These are phyloP conservation scores for Hypoxylon trugodes DNA, from an alignment of 495 filamentous ascomycete species.

Conservation along the genomic window DNA sequence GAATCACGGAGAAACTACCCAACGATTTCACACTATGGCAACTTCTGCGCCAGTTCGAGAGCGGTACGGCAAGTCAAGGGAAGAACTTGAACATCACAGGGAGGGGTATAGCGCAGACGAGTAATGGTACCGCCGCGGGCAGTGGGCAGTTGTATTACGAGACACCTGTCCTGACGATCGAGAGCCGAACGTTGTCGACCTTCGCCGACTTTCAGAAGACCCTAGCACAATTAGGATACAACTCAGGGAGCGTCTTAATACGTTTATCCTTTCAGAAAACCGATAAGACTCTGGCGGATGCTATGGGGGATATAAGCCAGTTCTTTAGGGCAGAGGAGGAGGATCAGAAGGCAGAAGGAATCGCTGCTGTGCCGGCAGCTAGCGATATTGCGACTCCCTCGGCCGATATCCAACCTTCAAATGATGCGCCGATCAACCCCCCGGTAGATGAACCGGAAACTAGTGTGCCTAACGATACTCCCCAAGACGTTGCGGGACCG, in stretches of 20 bases:
- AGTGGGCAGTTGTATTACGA: conserved; percentile 84
- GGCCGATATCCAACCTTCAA: conserved; percentile 17
- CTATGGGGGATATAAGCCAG: conserved; percentile 78
- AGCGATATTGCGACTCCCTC: conserved; percentile 8
- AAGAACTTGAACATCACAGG: conserved; percentile 79
- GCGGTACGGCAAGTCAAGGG: conserved; percentile 62
- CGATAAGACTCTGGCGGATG: conserved; percentile 81
- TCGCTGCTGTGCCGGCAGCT: neutral
- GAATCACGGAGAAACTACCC: conserved; percentile 82
- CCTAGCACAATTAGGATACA: conserved; percentile 85
- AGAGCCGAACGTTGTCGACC: conserved; percentile 76
- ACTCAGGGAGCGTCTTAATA: conserved; percentile 80
- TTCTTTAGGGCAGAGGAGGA: conserved; percentile 66
- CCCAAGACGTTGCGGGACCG: neutral
- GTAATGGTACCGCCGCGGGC: conserved; percentile 60
- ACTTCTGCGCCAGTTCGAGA: conserved; percentile 87
- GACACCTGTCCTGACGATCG: conserved; percentile 80
- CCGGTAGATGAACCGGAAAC: conserved; percentile 5
- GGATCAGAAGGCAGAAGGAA: conserved; percentile 19
- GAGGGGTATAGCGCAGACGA: conserved; percentile 69
- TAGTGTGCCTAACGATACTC: conserved; percentile 2
- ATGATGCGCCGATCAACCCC: neutral
- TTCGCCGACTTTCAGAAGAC: conserved; percentile 88
- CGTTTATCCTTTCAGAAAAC: conserved; percentile 78
- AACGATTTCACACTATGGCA: conserved; percentile 88